A percentile compares a stretch with the other conserved stretches of the same genome.
These are phyloP conservation scores for Emiliania huxleyi DNA, from an alignment of 78 protist species.

Conservation along the genomic window DNA sequence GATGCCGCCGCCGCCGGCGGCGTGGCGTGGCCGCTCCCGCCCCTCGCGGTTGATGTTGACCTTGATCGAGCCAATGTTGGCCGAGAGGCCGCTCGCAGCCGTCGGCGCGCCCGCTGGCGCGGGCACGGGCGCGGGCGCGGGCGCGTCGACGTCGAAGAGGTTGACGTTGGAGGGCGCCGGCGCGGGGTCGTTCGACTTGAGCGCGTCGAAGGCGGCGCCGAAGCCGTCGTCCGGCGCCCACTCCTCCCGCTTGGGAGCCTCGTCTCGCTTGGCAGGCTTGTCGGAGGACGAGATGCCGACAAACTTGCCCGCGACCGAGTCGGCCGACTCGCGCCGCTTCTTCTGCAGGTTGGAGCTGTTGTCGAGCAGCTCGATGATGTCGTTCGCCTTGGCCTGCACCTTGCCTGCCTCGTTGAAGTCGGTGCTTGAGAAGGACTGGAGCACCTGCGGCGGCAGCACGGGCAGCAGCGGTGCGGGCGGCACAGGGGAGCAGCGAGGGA, in stretches of 20 bases:
- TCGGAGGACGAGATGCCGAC: not conserved
- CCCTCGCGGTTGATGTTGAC: not conserved
- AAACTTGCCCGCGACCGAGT: not conserved
- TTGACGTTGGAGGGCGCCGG: not conserved
- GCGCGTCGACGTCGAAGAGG: not conserved
- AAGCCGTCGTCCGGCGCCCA: constrained; percentile 7
- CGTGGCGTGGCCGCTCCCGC: not conserved
- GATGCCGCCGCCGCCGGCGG: not conserved
- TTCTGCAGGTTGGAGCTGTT: not conserved
- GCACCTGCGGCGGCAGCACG: no score
- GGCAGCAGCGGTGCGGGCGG: no score
- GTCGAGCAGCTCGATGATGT: constrained; percentile 1
- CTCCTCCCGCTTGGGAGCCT: not conserved
- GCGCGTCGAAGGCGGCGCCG: not conserved
- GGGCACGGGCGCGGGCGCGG: not conserved
- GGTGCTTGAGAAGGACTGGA: not conserved
- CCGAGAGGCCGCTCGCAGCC: not conserved
- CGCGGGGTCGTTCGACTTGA: not conserved
- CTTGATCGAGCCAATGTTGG: not conserved
- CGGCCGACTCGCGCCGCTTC: not conserved
- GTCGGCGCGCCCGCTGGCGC: not conserved
- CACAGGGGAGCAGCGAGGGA: no score
- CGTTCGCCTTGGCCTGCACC: not conserved
- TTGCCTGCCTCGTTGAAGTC: not conserved
- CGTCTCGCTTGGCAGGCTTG: not conserved